Base-by-base conservation (phyloP, 2,329 filamentous ascomycete species). In the Paracamarosporium sp. region DNA sequence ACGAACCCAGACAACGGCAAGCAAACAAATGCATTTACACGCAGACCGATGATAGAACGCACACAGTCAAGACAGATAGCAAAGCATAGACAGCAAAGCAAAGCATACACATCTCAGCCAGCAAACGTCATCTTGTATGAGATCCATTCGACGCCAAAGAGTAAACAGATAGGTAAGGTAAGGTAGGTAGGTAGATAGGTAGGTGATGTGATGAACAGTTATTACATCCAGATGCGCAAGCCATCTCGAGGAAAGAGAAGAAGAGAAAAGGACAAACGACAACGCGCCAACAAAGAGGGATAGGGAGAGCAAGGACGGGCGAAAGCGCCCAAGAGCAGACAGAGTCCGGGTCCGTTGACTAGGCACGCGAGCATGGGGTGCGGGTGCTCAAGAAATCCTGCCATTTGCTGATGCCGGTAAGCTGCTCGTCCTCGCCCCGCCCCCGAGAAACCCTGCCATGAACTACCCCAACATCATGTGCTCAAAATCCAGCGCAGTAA, bases 401-500 rank as follows among this genome's bases (percentile, higher is more conserved):
- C 57, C 54, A 65, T 62, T 64, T 70, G 68, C 69, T 73, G 69
- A 67, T 66, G 66, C 65, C 57, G 61, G 63, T 60, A 36, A 60
- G 50, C 59, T 63, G 61, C 53, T 69, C 66, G 64, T 66, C 67
- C 66, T 68, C 61, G 61, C 60, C 35, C 61, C 66, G 68, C 68
- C 67, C n/a, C 60, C 65, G 72, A 69, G 66, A 69, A 69, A 69
- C 60, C 69, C 66, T 66, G 65, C 69, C 67, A 66, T 73, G 68
- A 71, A 73, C 70, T 72, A 68, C 72, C 72, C 72, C 72, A 74
- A 76, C 70, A 75, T 75, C 71, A 75, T 75, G 69, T 75, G 68
- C 63, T 72, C 68, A 71, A 71, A 68, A 69, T 70, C 70, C 72
- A 73, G 72, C 70, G 65, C 68, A 73, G 60, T 68, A 76, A 76